Percentiles rank a stretch among this genome's conserved stretches.
Conservation (phyloP, 2,329 filamentous ascomycete genomes). For the Zymoseptoria brevis region DNA sequence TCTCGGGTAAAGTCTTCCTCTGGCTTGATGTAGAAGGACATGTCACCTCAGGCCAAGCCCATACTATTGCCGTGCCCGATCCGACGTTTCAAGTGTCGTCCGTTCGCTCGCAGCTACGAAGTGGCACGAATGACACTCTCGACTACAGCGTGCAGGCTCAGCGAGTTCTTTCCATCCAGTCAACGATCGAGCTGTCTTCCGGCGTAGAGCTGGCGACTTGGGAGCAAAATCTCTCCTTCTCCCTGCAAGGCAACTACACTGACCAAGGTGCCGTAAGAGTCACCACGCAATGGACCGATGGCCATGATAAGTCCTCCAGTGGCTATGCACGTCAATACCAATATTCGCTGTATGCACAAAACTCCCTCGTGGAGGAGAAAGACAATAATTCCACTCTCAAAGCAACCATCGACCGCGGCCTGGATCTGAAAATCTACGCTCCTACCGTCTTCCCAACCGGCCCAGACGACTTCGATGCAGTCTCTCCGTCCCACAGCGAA, state of each 20-base stretch:
- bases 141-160: constrained; percentile 49
- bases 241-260: constrained; percentile 48
- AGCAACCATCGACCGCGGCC: constrained; percentile 43
- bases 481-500: constrained; percentile 2
- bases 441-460: constrained; percentile 51
- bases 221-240: constrained; percentile 52
- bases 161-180: constrained; percentile 48
- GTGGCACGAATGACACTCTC: constrained; percentile 50
- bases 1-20: constrained; percentile 74
- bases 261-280: constrained; percentile 49
- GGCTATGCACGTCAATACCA: constrained; percentile 40
- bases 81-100: constrained; percentile 48
- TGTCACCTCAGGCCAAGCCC: constrained; percentile 44
- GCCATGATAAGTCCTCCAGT: constrained; percentile 36
- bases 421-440: constrained; percentile 41
- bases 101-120: constrained; percentile 36
- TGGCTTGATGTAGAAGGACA: constrained; percentile 53
- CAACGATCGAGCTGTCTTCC: constrained; percentile 44
- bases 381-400: constrained; percentile 37
- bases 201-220: constrained; percentile 42
- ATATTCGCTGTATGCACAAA: constrained; percentile 56
- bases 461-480: constrained; percentile 47
- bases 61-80: constrained; percentile 30
- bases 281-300: constrained; percentile 45
- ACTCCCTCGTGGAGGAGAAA: constrained; percentile 38